Evolutionary conservation across 179 eudicot species (phyloP).

Genomic region (Drosera spatulata): DNA sequence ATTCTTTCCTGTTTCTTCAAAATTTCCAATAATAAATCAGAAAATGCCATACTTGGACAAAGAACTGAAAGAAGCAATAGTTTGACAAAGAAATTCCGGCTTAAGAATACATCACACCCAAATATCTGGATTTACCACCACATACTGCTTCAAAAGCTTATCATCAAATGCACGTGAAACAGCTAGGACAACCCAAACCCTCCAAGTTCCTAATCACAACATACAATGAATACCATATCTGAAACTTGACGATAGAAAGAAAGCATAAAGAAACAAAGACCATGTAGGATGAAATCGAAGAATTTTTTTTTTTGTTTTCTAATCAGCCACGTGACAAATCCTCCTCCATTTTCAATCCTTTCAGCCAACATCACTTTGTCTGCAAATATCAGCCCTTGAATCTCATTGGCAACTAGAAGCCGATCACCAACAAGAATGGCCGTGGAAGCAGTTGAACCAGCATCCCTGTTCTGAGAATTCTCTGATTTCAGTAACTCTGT

Average conservation of each 20-base stretch:
- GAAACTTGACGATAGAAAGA: too few species aligned
- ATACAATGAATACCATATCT: too few species aligned
- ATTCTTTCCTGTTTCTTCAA: too few species aligned
- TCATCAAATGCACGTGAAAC: constrained; percentile 99
- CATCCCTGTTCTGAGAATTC: constrained; percentile 80
- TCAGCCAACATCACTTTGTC: constrained; percentile 4
- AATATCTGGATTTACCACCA: constrained; percentile 96
- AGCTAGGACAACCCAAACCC: constrained; percentile 50
- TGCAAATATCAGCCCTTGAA: constrained; percentile 94
- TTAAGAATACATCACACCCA: constrained; percentile 29
- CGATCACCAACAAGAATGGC: constrained; percentile 99
- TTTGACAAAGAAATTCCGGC: not conserved
- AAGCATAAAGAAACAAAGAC: too few species aligned
- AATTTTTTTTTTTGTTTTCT: too few species aligned
- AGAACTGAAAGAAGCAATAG: too few species aligned
- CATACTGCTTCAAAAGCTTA: constrained; percentile 88
- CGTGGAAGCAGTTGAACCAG: constrained; percentile 99
- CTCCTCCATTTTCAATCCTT: too few species aligned
- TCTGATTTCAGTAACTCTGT: constrained; percentile 90
- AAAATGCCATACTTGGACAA: too few species aligned
- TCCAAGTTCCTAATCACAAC: too few species aligned
- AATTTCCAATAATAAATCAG: too few species aligned
- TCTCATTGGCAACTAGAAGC: constrained; percentile 92
- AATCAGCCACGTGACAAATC: too few species aligned
- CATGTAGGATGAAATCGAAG: too few species aligned